A percentile compares a stretch with the other conserved stretches of the same genome.
Evolutionary conservation across 139 green algal species (phyloP).

Genomic region (Micractinium sp.): DNA sequence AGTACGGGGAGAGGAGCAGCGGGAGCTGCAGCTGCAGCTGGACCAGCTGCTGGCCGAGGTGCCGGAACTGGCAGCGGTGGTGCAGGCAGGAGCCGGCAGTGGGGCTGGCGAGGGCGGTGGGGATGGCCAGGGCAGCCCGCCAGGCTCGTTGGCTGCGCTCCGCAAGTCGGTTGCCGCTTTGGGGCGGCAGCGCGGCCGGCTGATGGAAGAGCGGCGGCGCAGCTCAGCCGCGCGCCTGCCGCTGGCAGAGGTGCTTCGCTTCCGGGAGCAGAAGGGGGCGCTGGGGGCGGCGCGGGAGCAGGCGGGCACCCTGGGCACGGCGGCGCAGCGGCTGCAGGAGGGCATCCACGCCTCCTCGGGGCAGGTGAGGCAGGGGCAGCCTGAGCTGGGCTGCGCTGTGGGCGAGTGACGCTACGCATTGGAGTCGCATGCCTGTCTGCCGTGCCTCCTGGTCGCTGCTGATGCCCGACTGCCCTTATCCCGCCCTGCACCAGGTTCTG

Average conservation of each 20-base stretch:
- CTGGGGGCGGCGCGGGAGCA: conserved; percentile 7
- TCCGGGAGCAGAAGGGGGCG: conserved; percentile 7
- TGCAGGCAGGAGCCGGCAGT: neutral
- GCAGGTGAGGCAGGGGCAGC: neutral
- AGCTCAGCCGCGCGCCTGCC: neutral
- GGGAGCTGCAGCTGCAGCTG: conserved; percentile 3
- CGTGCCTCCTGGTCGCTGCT: too few relatives aligned
- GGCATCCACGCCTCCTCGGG: neutral
- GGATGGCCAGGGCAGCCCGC: neutral
- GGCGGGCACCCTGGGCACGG: neutral
- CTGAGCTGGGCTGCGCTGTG: too few relatives aligned
- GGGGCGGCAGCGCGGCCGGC: neutral
- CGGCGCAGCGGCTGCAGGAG: conserved; percentile 17
- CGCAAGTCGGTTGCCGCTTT: neutral
- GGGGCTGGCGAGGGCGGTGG: neutral
- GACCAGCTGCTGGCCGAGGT: neutral
- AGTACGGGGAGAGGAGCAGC: neutral
- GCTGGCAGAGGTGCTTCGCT: conserved; percentile 1
- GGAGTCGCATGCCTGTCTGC: too few relatives aligned
- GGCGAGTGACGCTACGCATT: too few relatives aligned
- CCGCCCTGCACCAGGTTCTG: conserved; percentile 3
- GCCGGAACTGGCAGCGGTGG: neutral
- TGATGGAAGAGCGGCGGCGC: neutral
- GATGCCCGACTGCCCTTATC: too few relatives aligned
- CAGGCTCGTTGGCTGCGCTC: neutral